Evolutionary conservation across 257 asterid genomes (phyloP).

Genomic region (Scutellaria galericulata): DNA sequence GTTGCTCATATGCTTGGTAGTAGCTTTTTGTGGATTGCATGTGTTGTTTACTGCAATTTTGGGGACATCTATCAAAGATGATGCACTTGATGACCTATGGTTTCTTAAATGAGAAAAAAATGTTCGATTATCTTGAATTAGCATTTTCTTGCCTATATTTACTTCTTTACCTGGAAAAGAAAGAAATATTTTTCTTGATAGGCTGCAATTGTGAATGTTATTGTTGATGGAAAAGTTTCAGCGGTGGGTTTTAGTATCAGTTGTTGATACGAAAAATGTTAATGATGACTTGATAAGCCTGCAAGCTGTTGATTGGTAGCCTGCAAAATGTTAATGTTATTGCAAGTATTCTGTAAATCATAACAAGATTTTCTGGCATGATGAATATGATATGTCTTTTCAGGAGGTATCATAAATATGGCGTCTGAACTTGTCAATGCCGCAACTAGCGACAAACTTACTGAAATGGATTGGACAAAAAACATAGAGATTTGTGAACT

Average conservation of each 20-base stretch:
- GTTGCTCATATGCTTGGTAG: background rate
- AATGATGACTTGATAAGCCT: conserved; percentile 15
- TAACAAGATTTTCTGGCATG: conserved; percentile 19
- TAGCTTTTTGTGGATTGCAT: conserved; percentile 7
- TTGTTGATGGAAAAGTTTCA: background rate
- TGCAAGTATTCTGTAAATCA: background rate
- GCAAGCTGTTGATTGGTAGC: conserved; percentile 18
- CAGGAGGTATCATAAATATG: conserved; percentile 59
- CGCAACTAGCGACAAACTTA: conserved; percentile 85
- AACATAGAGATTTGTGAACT: conserved; percentile 91
- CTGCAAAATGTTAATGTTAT: conserved; percentile 19
- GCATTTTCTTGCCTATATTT: conserved; percentile 5
- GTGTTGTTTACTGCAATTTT: background rate
- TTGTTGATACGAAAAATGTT: background rate
- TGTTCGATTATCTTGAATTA: conserved; percentile 13
- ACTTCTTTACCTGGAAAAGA: conserved; percentile 13
- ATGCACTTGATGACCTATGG: conserved; percentile 22
- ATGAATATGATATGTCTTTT: conserved; percentile 35
- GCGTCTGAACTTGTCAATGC: conserved; percentile 86
- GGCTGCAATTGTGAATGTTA: background rate
- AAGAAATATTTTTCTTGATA: background rate
- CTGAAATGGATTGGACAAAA: conserved; percentile 91
- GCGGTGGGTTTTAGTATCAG: background rate
- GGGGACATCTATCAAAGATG: conserved; percentile 13
- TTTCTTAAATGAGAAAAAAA: conserved; percentile 1